Evolutionary conservation across 345 rosid species (phyloP).

Genomic region (Camelina neglecta): DNA sequence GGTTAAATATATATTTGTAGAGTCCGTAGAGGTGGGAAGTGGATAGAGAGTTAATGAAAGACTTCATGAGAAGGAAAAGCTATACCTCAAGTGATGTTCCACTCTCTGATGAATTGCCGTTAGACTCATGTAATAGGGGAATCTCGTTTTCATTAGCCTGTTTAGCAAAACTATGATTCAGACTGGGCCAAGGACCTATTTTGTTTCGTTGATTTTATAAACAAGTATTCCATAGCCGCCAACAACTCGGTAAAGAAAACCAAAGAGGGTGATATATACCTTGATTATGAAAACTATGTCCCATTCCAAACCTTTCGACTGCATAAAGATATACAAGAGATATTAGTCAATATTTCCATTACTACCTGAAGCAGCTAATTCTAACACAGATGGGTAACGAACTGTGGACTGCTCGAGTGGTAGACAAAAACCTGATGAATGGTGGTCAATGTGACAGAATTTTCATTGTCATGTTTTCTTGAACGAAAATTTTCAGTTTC

Average conservation of each 20-base stretch:
- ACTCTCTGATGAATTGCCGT: constrained; percentile 55
- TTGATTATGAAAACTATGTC: constrained; percentile 88
- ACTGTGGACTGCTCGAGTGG: constrained; percentile 12
- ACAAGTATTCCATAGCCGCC: constrained; percentile 15
- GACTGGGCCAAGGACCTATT: neutral
- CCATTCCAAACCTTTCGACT: constrained; percentile 99
- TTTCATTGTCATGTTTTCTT: constrained; percentile 72
- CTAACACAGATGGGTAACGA: constrained; percentile 25
- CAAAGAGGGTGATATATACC: constrained; percentile 53
- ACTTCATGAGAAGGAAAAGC: constrained; percentile 19
- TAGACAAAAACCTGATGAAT: constrained; percentile 80
- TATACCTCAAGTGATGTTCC: constrained; percentile 74
- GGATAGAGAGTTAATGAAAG: constrained; percentile 8
- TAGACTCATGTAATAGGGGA: constrained; percentile 77
- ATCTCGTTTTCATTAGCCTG: constrained; percentile 98
- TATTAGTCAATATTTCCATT: constrained; percentile 26
- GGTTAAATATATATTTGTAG: neutral
- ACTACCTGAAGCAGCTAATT: constrained; percentile 22
- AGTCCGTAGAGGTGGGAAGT: constrained; percentile 23
- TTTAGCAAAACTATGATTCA: constrained; percentile 19
- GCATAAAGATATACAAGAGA: constrained; percentile 45
- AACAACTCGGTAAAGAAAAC: constrained; percentile 1
- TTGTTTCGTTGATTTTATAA: neutral
- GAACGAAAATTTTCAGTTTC: constrained; percentile 76
- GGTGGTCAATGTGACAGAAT: constrained; percentile 90